Base-by-base conservation (phyloP, 768 basidiomycete genomes). In the Phylloporus arenicola region DNA sequence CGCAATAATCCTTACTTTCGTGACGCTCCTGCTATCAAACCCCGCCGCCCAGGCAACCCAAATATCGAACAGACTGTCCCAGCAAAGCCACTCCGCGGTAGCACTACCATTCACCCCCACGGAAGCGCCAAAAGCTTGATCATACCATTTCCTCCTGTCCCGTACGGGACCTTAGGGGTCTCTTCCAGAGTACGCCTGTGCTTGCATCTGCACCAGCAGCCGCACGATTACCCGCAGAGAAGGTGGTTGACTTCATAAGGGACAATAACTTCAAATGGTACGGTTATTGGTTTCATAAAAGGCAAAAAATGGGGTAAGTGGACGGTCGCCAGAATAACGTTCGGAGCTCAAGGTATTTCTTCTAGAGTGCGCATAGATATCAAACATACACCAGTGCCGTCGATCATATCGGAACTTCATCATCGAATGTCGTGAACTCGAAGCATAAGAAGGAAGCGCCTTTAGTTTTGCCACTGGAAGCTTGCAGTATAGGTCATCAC, bases 321-420 rank as follows among this genome's bases (percentile, higher is more conserved):
- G 43, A 50, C 27, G 37, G 8, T 44, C 30, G 30, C 16, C 22
- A 47, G 37, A 24, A 16, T n/a, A 12, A 43, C 22, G 16, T 47
- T 37, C 19, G 5, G 42, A 37, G 53, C 53, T 56, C 43, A 58
- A 34, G 9, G n/a, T 4, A 9, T 34, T 47, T 40, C 10, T 29
- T 11, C 24, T 50, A 65, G 62, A 33, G 14, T 33, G 12, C 13
- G 27, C 6, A 10, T n/a, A 30, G 7, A 3, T 14, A 27, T 17
- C 53, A 43, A 39, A 43, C 42, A 37, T n/a, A 30, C 35, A 46
- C 37, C 10, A 22, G 22, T 6, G 1, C 17, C 0, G 20, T 27
- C 19, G 68, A 70, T 50, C 39, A 6, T 14, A 38, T 70, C 12
- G 59, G 55, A 35, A 68, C 61, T 10, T 70, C 64, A 12, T 64